phyloP scores from a whole-genome alignment of 2,329 filamentous ascomycete species.

The Tolypocladium pustulatum region DNA sequence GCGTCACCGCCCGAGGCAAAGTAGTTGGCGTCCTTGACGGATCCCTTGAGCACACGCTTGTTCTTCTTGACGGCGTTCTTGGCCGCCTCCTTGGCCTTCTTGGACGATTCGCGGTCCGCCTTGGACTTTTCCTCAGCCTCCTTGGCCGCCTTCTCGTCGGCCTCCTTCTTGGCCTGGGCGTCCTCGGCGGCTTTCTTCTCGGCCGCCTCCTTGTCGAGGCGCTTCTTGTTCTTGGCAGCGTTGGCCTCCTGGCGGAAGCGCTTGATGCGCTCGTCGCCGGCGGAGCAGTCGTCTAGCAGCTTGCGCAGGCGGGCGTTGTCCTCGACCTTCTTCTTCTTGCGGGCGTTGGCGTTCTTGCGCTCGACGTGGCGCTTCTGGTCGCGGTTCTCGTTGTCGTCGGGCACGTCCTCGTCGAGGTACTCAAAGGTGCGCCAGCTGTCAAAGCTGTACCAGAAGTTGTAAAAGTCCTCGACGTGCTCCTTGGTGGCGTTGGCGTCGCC shows the following conservation, averaged over 20 bases:
- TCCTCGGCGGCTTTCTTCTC: constrained; percentile 82
- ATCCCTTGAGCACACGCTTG: constrained; percentile 90
- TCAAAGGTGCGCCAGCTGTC: constrained; percentile 97
- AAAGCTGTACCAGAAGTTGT: constrained; percentile 99
- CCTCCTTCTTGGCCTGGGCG: constrained; percentile 70
- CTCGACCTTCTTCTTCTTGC: constrained; percentile 99
- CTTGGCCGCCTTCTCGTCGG: constrained; percentile 67
- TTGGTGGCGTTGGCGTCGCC: constrained; percentile 76
- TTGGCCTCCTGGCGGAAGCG: constrained; percentile 86
- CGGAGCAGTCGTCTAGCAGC: constrained; percentile 77
- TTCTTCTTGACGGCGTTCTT: constrained; percentile 99
- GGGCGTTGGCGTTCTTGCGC: constrained; percentile 94
- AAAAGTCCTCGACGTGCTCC: constrained; percentile 88
- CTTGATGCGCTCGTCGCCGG: constrained; percentile 91
- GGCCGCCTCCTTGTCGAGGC: constrained; percentile 79
- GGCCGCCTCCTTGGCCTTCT: constrained; percentile 97
- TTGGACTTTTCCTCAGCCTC: constrained; percentile 85
- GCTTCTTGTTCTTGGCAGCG: constrained; percentile 94
- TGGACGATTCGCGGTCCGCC: constrained; percentile 67
- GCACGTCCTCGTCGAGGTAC: constrained; percentile 97
- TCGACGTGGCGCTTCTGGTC: constrained; percentile 98
- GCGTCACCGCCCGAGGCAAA: constrained; percentile 65
- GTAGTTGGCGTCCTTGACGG: constrained; percentile 97
- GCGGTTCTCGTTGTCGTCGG: constrained; percentile 96
- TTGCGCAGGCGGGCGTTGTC: constrained; percentile 86